Percentiles rank a stretch among this genome's conserved stretches.
phyloP scores from a whole-genome alignment of 441 rosid genomes.

The Gossypium davidsonii region DNA sequence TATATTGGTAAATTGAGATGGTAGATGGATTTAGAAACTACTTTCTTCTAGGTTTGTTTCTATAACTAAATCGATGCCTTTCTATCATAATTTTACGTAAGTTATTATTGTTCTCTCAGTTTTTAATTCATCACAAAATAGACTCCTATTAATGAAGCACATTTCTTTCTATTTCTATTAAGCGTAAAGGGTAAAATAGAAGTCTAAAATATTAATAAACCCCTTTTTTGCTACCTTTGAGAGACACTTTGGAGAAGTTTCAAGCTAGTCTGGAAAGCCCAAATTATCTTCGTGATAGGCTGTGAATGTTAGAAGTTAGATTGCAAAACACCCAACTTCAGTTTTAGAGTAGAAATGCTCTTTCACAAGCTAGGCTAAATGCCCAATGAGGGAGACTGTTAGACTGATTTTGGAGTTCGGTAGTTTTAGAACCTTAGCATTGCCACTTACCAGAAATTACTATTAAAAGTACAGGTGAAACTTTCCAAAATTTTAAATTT shows the following conservation, averaged over 20 bases:
- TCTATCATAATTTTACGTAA: no score
- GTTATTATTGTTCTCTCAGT: no score
- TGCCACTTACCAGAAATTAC: background rate
- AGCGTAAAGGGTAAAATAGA: background rate
- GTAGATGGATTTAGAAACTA: background rate
- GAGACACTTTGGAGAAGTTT: background rate
- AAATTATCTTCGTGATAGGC: background rate
- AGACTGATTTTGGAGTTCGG: background rate
- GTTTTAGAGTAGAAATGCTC: background rate
- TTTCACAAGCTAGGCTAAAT: background rate
- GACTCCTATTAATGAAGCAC: background rate
- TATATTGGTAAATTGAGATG: background rate
- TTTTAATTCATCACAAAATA: no score
- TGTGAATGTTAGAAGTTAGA: background rate
- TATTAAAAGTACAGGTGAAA: background rate
- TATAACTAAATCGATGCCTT: no score
- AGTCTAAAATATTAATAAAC: background rate
- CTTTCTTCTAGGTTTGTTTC: background rate
- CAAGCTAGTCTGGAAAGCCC: background rate
- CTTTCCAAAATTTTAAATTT: background rate
- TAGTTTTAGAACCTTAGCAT: slow-evolving; percentile 2
- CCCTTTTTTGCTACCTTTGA: background rate
- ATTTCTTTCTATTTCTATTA: background rate
- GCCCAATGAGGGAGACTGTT: background rate
- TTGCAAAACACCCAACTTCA: background rate